Conservation (phyloP, 164 flowering plant species). For the Chimonanthus praecox region DNA sequence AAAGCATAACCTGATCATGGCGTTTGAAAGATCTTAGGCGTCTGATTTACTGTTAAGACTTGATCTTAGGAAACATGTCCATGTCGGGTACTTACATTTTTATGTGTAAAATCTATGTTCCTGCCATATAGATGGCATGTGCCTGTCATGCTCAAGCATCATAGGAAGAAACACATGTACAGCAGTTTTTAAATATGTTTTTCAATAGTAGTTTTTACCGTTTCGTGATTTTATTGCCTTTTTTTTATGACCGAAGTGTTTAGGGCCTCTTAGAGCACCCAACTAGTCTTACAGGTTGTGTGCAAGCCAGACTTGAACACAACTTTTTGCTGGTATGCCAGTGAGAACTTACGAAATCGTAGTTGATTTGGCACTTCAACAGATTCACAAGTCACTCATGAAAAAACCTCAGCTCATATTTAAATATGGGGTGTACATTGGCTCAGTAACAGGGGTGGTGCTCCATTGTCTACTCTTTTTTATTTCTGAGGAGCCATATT, state of each 20-base stretch:
- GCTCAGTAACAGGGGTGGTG: not conserved
- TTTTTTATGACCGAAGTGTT: no score
- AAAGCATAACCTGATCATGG: not conserved
- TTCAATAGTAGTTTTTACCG: no score
- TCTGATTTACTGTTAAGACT: not conserved
- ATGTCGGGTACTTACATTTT: no score
- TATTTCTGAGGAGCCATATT: conserved; percentile 8
- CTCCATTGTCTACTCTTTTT: not conserved
- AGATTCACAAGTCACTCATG: not conserved
- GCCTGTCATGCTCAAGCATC: not conserved
- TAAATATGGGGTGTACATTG: not conserved
- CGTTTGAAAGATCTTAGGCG: not conserved
- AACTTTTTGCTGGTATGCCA: not conserved
- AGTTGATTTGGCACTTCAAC: not conserved
- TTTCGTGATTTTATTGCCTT: not conserved
- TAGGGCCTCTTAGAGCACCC: no score
- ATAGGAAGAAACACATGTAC: not conserved
- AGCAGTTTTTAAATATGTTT: not conserved
- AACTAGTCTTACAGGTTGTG: no score
- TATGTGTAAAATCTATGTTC: not conserved
- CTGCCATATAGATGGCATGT: not conserved
- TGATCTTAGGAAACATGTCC: no score
- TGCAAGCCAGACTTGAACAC: not conserved
- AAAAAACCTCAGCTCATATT: conserved; percentile 1
- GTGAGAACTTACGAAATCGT: not conserved